Evolutionary conservation across 208 protist species (phyloP), one percentile per base, ranked within the genome.

Genomic region (Wallacemonas sp.): DNA sequence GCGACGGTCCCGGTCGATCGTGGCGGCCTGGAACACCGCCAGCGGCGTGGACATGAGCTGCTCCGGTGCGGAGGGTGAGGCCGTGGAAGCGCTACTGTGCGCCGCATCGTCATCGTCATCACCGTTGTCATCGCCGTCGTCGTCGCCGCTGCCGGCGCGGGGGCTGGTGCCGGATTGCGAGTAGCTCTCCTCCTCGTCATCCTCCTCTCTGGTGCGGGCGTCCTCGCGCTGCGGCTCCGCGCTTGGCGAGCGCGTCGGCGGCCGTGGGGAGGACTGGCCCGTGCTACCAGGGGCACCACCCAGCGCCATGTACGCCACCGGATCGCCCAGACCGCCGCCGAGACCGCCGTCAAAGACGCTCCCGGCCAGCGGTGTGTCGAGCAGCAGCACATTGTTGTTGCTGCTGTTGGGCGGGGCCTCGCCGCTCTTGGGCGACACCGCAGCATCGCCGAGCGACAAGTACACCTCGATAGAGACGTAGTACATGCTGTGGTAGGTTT

Each of bases 391-490:
- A n/a, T 59, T 59, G 2, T 29, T 29, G 31, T 3, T 32, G 16
- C 31, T 18, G 26, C 48, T 31, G 22, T 22, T 23, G 7, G 48
- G 32, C 18, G 5, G n/a, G n/a, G n/a, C 33, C 4, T 26, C 25
- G 39, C 39, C 25, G 22, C 10, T 20, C 25, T 29, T 64, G 26
- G 42, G 23, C 10, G 57, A 38, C 22, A 64, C 42, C n/a, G 79
- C 79, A 29, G 57, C 71, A 65, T 86, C 76, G 4, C 79, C 79
- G 1, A 86, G 61, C 1, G 79, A 86, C 8, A 86, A 62, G 61
- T 86, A 86, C 23, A 86, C 76, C 66, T 86, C 79, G 69, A 86
- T 77, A 0, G 79, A 86, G 1, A 81, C 65, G 61, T 78, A 82
- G 73, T 77, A 86, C 75, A 86, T 81, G 31, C 72, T 48, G 38